Conservation (phyloP, 352 stramenopile species). For the Phytophthora melonis region DNA sequence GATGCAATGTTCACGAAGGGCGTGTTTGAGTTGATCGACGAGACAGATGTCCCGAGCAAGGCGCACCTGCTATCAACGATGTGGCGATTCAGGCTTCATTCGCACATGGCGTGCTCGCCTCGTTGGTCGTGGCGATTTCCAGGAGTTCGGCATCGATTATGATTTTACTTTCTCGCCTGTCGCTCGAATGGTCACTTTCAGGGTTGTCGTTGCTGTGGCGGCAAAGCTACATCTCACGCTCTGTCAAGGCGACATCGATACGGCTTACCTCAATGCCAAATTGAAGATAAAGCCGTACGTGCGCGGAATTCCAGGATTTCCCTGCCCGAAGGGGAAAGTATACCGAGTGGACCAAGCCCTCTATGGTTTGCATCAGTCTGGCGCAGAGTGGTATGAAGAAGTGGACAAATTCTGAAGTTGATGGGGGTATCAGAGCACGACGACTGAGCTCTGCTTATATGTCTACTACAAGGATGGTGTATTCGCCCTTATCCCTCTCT, state of each 20-base stretch:
- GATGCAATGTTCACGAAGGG: constrained; percentile 17
- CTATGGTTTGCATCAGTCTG: neutral
- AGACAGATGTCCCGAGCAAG: neutral
- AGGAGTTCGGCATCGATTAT: constrained; percentile 15
- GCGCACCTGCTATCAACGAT: constrained; percentile 7
- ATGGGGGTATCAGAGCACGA: neutral
- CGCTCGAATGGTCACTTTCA: constrained; percentile 13
- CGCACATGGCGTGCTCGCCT: neutral
- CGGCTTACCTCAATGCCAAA: neutral
- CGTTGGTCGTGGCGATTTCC: constrained; percentile 8
- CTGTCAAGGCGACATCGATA: neutral
- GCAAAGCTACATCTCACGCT: neutral
- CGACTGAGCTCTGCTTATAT: neutral
- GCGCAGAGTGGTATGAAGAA: neutral
- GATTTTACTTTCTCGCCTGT: constrained; percentile 15
- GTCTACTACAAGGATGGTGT: neutral
- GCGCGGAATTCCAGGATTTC: neutral
- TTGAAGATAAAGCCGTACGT: neutral
- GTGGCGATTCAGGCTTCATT: neutral
- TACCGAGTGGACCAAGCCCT: neutral
- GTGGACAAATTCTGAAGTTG: neutral
- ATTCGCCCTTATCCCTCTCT: neutral
- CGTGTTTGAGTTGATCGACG: neutral
- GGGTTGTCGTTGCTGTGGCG: constrained; percentile 1
- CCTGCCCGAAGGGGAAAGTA: neutral